A percentile compares a stretch with the other conserved stretches of the same genome.
These are phyloP conservation scores for Leccinum variicolor DNA, from an alignment of 768 basidiomycete species.

Conservation along the genomic window DNA sequence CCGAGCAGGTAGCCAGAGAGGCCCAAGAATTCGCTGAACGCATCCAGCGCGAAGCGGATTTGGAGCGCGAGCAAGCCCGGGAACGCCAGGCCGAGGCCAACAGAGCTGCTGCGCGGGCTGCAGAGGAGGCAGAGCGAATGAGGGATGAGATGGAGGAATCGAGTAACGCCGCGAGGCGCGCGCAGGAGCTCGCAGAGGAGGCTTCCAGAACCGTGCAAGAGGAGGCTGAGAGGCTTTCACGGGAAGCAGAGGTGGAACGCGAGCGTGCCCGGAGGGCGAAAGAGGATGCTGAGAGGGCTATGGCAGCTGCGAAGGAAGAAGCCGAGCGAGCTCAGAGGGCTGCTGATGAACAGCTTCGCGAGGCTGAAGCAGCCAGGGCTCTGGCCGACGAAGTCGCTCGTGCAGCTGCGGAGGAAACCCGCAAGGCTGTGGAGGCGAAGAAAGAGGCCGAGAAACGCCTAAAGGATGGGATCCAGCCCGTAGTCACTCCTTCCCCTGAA, in stretches of 20 bases:
- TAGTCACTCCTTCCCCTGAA: constrained; percentile 18
- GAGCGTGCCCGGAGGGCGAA: background rate
- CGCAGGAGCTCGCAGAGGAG: constrained; percentile 3
- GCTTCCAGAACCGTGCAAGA: constrained; percentile 3
- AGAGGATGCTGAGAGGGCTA: constrained; percentile 4
- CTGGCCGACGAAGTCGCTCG: background rate
- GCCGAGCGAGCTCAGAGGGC: background rate
- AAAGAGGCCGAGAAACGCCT: constrained; percentile 16
- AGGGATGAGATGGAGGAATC: constrained; percentile 8
- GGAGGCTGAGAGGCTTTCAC: constrained; percentile 3
- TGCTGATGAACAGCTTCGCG: background rate
- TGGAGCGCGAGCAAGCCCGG: constrained; percentile 4
- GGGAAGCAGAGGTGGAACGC: constrained; percentile 4
- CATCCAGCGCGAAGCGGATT: constrained; percentile 1
- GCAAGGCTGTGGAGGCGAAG: constrained; percentile 4
- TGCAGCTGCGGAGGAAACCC: background rate
- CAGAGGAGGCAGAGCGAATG: constrained; percentile 6
- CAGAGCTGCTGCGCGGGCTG: constrained; percentile 3
- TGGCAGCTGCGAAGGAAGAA: constrained; percentile 5
- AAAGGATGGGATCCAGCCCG: constrained; percentile 26
- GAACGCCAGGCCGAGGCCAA: constrained; percentile 7
- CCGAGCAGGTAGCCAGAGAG: constrained; percentile 1
- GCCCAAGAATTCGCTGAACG: background rate
- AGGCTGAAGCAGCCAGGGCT: background rate
- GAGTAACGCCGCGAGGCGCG: background rate